Evolutionary conservation across 1,139 yeast species (phyloP).

Genomic region (Geotrichum bryndzae): DNA sequence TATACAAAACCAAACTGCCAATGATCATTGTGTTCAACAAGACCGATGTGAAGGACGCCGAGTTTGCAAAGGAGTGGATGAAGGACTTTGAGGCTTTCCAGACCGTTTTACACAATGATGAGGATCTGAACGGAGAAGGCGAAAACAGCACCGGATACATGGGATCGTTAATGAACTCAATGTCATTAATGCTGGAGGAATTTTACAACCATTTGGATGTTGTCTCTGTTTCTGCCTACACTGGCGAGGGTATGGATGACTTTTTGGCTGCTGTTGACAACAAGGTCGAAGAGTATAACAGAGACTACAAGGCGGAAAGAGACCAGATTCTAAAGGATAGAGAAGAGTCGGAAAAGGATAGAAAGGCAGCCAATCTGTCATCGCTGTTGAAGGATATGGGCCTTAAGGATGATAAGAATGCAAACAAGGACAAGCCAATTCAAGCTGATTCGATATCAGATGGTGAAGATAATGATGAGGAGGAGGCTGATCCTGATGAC

Average conservation of each 20-base stretch:
- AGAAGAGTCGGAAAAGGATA: constrained; percentile 64
- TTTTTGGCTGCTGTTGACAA: constrained; percentile 75
- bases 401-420: constrained; percentile 37
- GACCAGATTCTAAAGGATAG: constrained; percentile 73
- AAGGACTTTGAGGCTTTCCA: constrained; percentile 91
- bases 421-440: constrained; percentile 11
- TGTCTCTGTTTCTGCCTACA: constrained; percentile 83
- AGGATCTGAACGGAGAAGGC: constrained; percentile 55
- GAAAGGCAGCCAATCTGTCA: constrained; percentile 65
- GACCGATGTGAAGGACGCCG: constrained; percentile 79
- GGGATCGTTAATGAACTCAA: constrained; percentile 87
- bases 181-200: constrained; percentile 95
- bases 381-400: constrained; percentile 82
- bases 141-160: constrained; percentile 85
- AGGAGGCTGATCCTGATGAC: constrained; percentile 46
- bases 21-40: constrained; percentile 96
- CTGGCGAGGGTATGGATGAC: constrained; percentile 92
- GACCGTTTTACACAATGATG: constrained; percentile 56
- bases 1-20: constrained; percentile 93
- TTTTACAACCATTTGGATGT: constrained; percentile 90
- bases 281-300: constrained; percentile 83
- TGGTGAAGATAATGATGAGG: constrained; percentile 40
- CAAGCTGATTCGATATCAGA: constrained; percentile 66
- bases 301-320: constrained; percentile 78
- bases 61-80: constrained; percentile 96